Percentiles rank a stretch among this genome's conserved stretches.
These are phyloP conservation scores for Yamadazyma akitaensis DNA, from an alignment of 805 yeast genomes.

Conservation along the genomic window DNA sequence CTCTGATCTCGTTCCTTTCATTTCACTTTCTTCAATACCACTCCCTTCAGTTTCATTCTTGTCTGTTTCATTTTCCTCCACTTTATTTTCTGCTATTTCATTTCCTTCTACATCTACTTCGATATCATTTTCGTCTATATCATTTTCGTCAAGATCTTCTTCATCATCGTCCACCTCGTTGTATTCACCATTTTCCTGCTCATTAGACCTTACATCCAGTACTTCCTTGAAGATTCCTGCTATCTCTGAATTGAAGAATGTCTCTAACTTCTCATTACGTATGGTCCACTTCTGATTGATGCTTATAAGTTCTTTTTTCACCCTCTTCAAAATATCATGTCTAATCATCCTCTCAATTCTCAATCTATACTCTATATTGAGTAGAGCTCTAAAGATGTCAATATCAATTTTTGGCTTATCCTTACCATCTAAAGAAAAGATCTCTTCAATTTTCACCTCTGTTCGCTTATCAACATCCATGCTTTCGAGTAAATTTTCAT, in stretches of 20 bases:
- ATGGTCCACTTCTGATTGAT: slow-evolving; percentile 35
- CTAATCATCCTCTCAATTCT: slow-evolving; percentile 32
- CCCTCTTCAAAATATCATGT: slow-evolving; percentile 31
- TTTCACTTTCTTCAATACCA: slow-evolving; percentile 4
- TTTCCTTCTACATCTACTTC: neutral
- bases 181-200: slow-evolving; percentile 22
- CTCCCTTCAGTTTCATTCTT: neutral
- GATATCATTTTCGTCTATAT: neutral
- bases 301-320: slow-evolving; percentile 28
- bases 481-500: slow-evolving; percentile 8
- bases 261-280: slow-evolving; percentile 28
- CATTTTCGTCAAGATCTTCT: slow-evolving; percentile 3
- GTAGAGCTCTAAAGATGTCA: slow-evolving; percentile 25
- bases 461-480: neutral
- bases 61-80: slow-evolving; percentile 1
- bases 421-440: slow-evolving; percentile 28
- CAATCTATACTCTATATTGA: slow-evolving; percentile 31
- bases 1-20: neutral
- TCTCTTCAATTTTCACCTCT: slow-evolving; percentile 15
- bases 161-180: slow-evolving; percentile 19
- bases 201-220: slow-evolving; percentile 25
- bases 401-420: slow-evolving; percentile 28
- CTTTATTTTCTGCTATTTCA: neutral
- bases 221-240: slow-evolving; percentile 25
- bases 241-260: slow-evolving; percentile 28